Evolutionary conservation across 2,329 filamentous ascomycete species (phyloP).

Genomic region (Nigrograna mackinnonii): DNA sequence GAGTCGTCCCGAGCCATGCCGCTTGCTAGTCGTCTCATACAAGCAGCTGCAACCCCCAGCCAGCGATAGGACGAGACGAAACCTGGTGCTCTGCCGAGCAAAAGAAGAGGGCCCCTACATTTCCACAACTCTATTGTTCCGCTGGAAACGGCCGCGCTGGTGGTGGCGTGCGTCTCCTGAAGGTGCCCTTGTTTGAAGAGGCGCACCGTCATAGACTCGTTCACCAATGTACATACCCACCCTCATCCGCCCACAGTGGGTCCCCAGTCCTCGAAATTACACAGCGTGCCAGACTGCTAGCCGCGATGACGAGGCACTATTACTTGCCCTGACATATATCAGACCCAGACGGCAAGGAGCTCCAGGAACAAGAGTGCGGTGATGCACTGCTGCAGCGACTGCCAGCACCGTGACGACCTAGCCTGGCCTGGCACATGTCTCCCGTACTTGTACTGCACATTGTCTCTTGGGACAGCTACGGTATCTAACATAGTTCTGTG

Average conservation of each 20-base stretch:
- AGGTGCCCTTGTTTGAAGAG: neutral
- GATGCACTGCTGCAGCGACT: too few species aligned
- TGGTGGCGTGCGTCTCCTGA: neutral
- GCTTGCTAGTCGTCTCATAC: slow-evolving; percentile 28
- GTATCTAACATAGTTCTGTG: too few species aligned
- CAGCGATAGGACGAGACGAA: slow-evolving; percentile 25
- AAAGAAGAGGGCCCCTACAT: slow-evolving; percentile 3
- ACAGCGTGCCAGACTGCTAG: slow-evolving; percentile 11
- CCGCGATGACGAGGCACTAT: slow-evolving; percentile 28
- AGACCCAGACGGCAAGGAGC: too few species aligned
- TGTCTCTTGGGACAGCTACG: too few species aligned
- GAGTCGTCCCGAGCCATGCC: too few species aligned
- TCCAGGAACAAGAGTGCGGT: too few species aligned
- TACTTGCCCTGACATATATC: slow-evolving; percentile 23
- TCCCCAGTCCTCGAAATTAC: slow-evolving; percentile 15
- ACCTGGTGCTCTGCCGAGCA: too few species aligned
- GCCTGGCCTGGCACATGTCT: too few species aligned
- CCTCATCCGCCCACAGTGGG: slow-evolving; percentile 7
- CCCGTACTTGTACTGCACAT: too few species aligned
- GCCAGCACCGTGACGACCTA: too few species aligned
- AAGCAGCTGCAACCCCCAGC: slow-evolving; percentile 17
- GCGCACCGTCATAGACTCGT: neutral
- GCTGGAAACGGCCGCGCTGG: slow-evolving; percentile 1
- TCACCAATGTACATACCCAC: neutral
- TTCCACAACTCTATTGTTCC: slow-evolving; percentile 7